phyloP scores from a whole-genome alignment of 2,329 filamentous ascomycete species.

The Tolypocladium endophyticum region DNA sequence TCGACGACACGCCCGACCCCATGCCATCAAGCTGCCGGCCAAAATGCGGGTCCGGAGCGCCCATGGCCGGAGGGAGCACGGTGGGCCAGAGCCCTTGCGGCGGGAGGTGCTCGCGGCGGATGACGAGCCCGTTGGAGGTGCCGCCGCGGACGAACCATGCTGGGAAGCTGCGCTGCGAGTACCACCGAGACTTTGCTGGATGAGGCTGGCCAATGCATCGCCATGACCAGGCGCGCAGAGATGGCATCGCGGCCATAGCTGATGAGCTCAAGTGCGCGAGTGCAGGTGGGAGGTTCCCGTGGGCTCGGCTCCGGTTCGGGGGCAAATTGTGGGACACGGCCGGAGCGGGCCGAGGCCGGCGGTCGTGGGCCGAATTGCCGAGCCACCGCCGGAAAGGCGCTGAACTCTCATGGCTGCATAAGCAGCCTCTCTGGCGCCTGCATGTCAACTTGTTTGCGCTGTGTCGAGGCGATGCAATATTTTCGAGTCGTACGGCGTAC shows the following conservation, averaged over 20 bases:
- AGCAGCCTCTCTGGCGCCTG: no score
- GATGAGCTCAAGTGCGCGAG: background rate
- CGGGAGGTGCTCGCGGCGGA: constrained; percentile 15
- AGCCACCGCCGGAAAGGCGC: background rate
- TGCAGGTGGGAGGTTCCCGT: background rate
- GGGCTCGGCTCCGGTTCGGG: background rate
- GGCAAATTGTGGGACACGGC: background rate
- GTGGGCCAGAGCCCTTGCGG: constrained; percentile 22
- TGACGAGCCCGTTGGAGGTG: constrained; percentile 56
- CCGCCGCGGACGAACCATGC: constrained; percentile 46
- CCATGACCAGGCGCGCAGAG: background rate
- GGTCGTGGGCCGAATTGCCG: background rate
- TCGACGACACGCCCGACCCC: constrained; percentile 57
- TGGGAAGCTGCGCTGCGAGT: constrained; percentile 19
- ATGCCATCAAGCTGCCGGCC: constrained; percentile 64
- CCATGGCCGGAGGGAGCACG: constrained; percentile 50
- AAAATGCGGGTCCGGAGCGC: constrained; percentile 50
- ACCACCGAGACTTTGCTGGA: background rate
- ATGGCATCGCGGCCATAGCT: background rate
- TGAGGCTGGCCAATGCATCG: background rate
- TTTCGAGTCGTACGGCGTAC: no score
- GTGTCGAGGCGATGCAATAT: background rate
- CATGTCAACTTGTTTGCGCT: background rate
- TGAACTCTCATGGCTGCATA: no score
- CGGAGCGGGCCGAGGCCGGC: background rate